phyloP scores from a whole-genome alignment of 2,329 filamentous ascomycete genomes.

The Cordyceps javanica region DNA sequence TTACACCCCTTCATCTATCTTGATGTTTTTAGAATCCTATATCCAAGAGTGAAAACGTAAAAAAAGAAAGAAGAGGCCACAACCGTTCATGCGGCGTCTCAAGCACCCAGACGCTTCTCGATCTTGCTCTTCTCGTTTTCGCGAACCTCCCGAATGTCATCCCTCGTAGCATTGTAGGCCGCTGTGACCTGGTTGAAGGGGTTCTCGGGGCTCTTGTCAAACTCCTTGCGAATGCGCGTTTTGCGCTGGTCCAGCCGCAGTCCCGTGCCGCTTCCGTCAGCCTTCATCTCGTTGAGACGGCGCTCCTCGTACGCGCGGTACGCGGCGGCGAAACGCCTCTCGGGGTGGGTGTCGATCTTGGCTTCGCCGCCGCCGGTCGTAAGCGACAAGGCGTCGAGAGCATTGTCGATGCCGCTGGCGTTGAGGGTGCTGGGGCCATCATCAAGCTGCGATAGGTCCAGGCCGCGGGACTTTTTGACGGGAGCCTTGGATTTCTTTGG shows the following conservation, averaged over 20 bases:
- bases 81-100: too few species aligned
- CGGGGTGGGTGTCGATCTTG: constrained; percentile 83
- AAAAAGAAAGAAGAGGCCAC: background rate
- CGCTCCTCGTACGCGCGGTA: constrained; percentile 77
- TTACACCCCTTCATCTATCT: background rate
- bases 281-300: constrained; percentile 76
- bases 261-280: constrained; percentile 65
- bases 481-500: constrained; percentile 65
- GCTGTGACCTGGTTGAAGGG: constrained; percentile 84
- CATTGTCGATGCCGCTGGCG: constrained; percentile 87
- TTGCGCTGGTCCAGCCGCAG: constrained; percentile 78
- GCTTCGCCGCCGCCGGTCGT: constrained; percentile 45
- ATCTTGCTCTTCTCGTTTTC: constrained; percentile 65
- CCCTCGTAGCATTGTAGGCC: constrained; percentile 69
- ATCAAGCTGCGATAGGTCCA: constrained; percentile 73
- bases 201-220: constrained; percentile 90
- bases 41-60: background rate
- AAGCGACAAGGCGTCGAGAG: constrained; percentile 77
- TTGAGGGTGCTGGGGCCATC: constrained; percentile 64
- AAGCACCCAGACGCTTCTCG: constrained; percentile 58
- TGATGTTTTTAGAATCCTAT: background rate
- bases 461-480: constrained; percentile 62
- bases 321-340: constrained; percentile 80
- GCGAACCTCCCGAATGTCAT: constrained; percentile 64
- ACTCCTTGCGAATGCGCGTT: constrained; percentile 81